phyloP scores from a whole-genome alignment of 495 filamentous ascomycete species.

The Rusavskia elegans region DNA sequence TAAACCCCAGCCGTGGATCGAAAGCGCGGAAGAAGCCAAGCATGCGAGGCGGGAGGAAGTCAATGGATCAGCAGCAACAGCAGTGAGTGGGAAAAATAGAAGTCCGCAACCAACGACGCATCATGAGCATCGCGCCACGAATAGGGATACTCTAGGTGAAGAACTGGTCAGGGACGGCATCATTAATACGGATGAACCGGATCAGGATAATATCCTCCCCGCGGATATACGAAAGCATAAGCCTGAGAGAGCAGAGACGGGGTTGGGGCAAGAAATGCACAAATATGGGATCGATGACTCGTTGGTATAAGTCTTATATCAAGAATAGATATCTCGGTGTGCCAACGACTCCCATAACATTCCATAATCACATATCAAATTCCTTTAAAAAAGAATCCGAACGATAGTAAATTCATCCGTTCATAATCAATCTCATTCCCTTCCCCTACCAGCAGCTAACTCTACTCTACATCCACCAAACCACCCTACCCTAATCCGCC shows the following conservation, averaged over 20 bases:
- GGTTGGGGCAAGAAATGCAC: constrained; percentile 7
- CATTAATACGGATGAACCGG: background rate
- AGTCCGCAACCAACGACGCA: too few relatives aligned
- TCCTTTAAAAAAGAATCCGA: too few relatives aligned
- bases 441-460: too few relatives aligned
- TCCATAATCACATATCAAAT: too few relatives aligned
- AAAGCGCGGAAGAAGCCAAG: background rate
- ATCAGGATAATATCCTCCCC: background rate
- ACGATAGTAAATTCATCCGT: too few relatives aligned
- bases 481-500: too few relatives aligned
- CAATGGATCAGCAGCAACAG: background rate
- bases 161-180: constrained; percentile 10
- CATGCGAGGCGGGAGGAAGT: background rate
- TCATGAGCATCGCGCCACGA: background rate
- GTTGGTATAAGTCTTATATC: too few relatives aligned
- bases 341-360: too few relatives aligned
- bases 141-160: constrained; percentile 6
- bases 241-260: background rate
- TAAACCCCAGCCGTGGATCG: constrained; percentile 9
- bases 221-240: background rate
- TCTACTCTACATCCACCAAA: too few relatives aligned
- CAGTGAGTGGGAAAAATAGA: background rate
- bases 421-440: too few relatives aligned
- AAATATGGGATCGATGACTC: constrained; percentile 8
- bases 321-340: too few relatives aligned